Evolutionary conservation across 306 rosid genomes (phyloP), one percentile per base, ranked within the genome.

Genomic region (Prunus fruticosa): DNA sequence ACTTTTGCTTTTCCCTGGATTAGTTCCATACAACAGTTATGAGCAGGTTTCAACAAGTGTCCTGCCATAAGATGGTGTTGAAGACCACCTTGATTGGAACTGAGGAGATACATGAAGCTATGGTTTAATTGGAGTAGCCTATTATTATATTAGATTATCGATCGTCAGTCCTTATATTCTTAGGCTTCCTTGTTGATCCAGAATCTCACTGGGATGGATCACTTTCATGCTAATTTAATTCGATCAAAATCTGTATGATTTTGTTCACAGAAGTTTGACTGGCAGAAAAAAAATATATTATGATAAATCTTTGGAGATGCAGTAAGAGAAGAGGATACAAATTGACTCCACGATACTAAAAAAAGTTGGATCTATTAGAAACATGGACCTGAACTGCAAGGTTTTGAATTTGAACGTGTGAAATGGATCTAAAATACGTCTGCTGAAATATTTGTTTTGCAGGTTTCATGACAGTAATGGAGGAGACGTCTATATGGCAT

Each of bases 401-500:
- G 32, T 38, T 60, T 62, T 18, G 16, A 41, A 41, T 38, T 30
- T 67, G 75, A 57, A 45, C 51, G 0, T 32, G 74, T 41, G 50
- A 63, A 25, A 14, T 6, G 11, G 19, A 61, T 69, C 20, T 20
- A 60, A 27, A 64, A 38, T 56, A 53, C 8, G 38, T 49, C 0
- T 2, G 28, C 13, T 13, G 18, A 16, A 51, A 23, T 22, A 50
- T 25, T 58, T 46, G 30, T 75, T 84, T 46, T 76, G 77, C 88
- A 95, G 99, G 87, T 87, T 92, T 78, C 97, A 92, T 82, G 97
- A 91, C 85, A 82, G 61, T 51, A 75, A 66, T 73, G 93, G 89
- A 64, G 91, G 84, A 65, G 99, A 91, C 81, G 69, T 95, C 78
- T 95, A 92, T 77, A 57, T 95, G 87, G 97, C 98, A 75, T 95